Conservation (phyloP, 2,329 filamentous ascomycete genomes). For the Coleophoma crateriformis region DNA sequence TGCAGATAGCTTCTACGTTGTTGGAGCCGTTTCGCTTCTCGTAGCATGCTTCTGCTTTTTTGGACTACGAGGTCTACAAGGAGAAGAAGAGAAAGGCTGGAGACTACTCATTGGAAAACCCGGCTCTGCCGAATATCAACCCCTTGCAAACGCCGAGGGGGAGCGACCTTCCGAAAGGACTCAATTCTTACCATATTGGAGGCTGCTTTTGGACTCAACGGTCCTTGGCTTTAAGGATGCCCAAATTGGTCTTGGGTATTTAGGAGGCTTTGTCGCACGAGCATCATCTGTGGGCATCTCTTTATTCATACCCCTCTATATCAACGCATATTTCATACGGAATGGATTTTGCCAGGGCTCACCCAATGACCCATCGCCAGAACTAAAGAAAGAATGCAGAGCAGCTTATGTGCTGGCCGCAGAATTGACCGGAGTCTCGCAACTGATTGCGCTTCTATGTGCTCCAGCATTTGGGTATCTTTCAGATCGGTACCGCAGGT, state of each 20-base stretch:
- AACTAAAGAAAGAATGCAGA: conserved; percentile 80
- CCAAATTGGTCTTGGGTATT: conserved; percentile 79
- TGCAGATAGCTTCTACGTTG: conserved; percentile 81
- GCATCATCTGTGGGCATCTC: conserved; percentile 94
- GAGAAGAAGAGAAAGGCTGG: conserved; percentile 76
- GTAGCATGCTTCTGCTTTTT: conserved; percentile 74
- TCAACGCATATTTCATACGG: conserved; percentile 84
- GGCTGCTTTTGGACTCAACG: conserved; percentile 57
- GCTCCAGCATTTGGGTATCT: conserved; percentile 86
- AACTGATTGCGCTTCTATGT: conserved; percentile 77
- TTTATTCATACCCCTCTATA: conserved; percentile 86
- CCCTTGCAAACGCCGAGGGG: neutral
- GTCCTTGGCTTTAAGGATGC: conserved; percentile 68
- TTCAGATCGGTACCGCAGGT: conserved; percentile 59
- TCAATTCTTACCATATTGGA: conserved; percentile 46
- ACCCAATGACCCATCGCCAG: conserved; percentile 57
- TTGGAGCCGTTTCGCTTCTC: conserved; percentile 64
- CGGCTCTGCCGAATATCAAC: neutral
- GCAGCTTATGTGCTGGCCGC: conserved; percentile 84
- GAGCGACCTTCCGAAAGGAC: conserved; percentile 1
- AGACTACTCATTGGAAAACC: conserved; percentile 43
- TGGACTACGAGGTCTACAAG: conserved; percentile 63
- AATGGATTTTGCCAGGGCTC: conserved; percentile 72
- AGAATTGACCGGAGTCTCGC: conserved; percentile 81
- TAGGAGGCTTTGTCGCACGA: conserved; percentile 90